Conservation (phyloP, 2,329 filamentous ascomycete species). For the Rugonectria rugulosa region DNA sequence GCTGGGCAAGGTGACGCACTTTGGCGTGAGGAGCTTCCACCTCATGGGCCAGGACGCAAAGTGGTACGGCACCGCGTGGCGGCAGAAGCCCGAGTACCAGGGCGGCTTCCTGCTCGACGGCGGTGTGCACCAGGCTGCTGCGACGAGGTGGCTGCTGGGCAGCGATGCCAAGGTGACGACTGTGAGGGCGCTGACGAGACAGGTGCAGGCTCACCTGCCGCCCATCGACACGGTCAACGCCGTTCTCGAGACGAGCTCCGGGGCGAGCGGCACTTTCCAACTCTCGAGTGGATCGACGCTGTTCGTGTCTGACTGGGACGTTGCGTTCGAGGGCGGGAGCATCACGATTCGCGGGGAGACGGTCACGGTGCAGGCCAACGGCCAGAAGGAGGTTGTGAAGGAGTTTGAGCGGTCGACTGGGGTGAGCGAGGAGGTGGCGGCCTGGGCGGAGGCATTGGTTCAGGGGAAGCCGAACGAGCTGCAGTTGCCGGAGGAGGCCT, state of each 20-base stretch:
- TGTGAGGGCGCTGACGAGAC: conserved; percentile 62
- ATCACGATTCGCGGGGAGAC: conserved; percentile 58
- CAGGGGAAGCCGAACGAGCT: conserved; percentile 56
- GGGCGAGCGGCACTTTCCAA: conserved; percentile 63
- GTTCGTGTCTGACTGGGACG: conserved; percentile 60
- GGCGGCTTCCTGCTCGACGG: conserved; percentile 81
- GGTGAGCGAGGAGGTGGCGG: conserved; percentile 66
- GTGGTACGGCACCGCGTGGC: conserved; percentile 66
- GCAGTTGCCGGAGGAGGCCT: conserved; percentile 64
- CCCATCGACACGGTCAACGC: conserved; percentile 74
- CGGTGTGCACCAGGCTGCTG: conserved; percentile 76
- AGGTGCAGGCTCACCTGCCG: conserved; percentile 63
- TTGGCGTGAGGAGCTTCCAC: conserved; percentile 50
- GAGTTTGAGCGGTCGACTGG: conserved; percentile 60
- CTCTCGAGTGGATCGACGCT: conserved; percentile 65
- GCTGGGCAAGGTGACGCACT: conserved; percentile 51
- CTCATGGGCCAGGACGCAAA: conserved; percentile 49
- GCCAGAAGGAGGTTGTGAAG: conserved; percentile 45
- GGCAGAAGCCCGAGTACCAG: conserved; percentile 73
- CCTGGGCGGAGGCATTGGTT: conserved; percentile 63
- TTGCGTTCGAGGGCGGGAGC: conserved; percentile 65
- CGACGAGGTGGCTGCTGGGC: conserved; percentile 64
- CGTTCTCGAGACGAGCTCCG: conserved; percentile 60
- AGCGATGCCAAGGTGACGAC: conserved; percentile 51
- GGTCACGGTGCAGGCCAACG: conserved; percentile 48